Conservation (phyloP, 306 rosid species). For the Ormosia emarginata region DNA sequence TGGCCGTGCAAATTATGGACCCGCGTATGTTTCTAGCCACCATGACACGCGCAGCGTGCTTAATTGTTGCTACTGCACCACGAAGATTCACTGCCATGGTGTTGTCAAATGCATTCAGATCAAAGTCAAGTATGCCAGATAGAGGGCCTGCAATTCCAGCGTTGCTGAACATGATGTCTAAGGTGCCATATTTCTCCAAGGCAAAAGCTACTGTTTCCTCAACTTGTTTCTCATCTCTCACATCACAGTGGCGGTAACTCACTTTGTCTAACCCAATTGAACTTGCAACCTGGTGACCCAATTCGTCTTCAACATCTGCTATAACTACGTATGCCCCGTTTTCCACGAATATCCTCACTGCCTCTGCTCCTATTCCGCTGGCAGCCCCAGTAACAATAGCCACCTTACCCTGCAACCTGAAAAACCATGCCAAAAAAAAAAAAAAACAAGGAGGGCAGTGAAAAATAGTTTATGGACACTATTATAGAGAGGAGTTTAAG, state of each 20-base stretch:
- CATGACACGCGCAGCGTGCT: conserved; percentile 70
- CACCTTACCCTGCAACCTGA: conserved; percentile 77
- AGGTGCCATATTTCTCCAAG: conserved; percentile 45
- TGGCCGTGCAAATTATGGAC: conserved; percentile 70
- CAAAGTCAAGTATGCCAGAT: conserved; percentile 49
- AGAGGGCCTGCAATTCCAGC: conserved; percentile 56
- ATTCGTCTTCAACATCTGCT: conserved; percentile 66
- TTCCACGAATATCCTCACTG: conserved; percentile 42
- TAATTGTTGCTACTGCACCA: conserved; percentile 50
- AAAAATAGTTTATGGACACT: not conserved
- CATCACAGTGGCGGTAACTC: conserved; percentile 63
- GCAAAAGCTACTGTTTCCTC: conserved; percentile 49
- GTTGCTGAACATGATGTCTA: conserved; percentile 68
- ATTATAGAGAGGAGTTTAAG: not conserved
- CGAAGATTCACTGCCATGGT: conserved; percentile 57
- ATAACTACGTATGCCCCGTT: conserved; percentile 62
- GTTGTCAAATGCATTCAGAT: conserved; percentile 47
- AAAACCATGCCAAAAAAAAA: not conserved
- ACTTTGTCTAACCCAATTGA: conserved; percentile 43
- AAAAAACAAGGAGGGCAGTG: no score
- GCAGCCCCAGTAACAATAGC: conserved; percentile 66
- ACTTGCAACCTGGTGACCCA: conserved; percentile 45
- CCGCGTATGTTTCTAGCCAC: conserved; percentile 43
- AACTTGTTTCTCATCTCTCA: conserved; percentile 67
- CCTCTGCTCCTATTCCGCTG: conserved; percentile 68